Conservation (phyloP, 345 rosid genomes). For the Syzygium jambos region DNA sequence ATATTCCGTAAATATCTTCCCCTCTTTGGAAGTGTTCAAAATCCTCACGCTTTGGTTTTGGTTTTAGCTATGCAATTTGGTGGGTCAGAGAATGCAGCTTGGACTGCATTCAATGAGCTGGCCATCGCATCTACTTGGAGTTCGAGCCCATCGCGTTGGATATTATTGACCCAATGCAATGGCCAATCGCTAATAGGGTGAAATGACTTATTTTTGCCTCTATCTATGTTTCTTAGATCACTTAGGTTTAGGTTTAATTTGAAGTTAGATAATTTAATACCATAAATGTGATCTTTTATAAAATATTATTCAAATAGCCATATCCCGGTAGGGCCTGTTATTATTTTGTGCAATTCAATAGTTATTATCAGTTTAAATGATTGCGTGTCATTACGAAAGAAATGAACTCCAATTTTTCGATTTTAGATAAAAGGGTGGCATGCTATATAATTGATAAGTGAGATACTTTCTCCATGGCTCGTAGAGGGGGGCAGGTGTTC, state of each 20-base stretch:
- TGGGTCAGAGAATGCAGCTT: background rate
- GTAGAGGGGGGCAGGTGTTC: background rate
- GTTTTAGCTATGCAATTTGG: background rate
- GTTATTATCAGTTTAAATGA: background rate
- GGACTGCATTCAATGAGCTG: background rate
- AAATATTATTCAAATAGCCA: too few species aligned
- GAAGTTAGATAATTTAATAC: too few species aligned
- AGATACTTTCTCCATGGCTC: background rate
- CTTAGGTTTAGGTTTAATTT: background rate
- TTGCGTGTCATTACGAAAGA: fast-evolving
- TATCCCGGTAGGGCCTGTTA: too few species aligned
- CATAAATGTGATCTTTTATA: background rate
- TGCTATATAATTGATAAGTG: background rate
- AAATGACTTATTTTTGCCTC: background rate
- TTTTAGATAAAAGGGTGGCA: background rate
- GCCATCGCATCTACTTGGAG: background rate
- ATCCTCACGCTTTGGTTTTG: background rate
- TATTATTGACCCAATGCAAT: background rate
- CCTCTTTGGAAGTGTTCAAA: background rate
- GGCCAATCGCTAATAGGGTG: background rate
- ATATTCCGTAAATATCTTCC: background rate
- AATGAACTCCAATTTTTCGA: background rate
- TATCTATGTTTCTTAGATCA: too few species aligned
- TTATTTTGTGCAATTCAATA: background rate
- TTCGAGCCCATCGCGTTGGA: background rate